Evolutionary conservation across 495 filamentous ascomycete species (phyloP), one percentile per base, ranked within the genome.

Genomic region (Opeltia flavorubescens): DNA sequence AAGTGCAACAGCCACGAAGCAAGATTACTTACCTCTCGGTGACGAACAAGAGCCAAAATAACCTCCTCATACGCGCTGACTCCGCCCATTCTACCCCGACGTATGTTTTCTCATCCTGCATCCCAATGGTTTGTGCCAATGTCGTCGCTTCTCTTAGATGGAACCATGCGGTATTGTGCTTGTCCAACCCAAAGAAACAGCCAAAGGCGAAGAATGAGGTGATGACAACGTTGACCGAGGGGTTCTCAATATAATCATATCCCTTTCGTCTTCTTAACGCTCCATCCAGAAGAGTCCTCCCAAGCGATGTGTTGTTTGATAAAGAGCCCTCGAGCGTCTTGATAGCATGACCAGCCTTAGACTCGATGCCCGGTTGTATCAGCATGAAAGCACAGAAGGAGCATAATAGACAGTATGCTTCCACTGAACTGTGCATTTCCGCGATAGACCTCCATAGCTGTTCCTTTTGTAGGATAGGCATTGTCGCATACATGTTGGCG

Each of bases 151-250:
- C 77, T 30, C 76, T 68, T n/a, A 82, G 57, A 50, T 81, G 80
- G 42, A 73, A 71, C 75, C 78, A 82, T 6, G 73, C 74, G 21
- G 68, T 63, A 45, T 67, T 65, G 50, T 70, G 68, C 28, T 63
- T 62, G 46, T 72, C 64, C 24, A 89, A 66, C 41, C 78, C 81
- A 50, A 82, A 83, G 60, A 81, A 78, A 40, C 78, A 80, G 4
- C 78, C 83, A 56, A 84, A 91, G 8, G 86, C 62, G 55, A 91
- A 88, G 63, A 82, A 91, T 4, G 81, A 86, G 9, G 84, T 89
- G 47, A 83, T 70, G 8, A 89, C 67, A 11, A 66, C 79, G 53
- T 79, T 77, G 27, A 84, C 62, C 0, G 77, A 81, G 2, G 83
- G 76, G 55, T 66, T 70, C 44, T 86, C 84, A 18, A 86, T 64